These are phyloP conservation scores for Lizonia empirigonia DNA, from an alignment of 2,329 filamentous ascomycete species.

Conservation along the genomic window DNA sequence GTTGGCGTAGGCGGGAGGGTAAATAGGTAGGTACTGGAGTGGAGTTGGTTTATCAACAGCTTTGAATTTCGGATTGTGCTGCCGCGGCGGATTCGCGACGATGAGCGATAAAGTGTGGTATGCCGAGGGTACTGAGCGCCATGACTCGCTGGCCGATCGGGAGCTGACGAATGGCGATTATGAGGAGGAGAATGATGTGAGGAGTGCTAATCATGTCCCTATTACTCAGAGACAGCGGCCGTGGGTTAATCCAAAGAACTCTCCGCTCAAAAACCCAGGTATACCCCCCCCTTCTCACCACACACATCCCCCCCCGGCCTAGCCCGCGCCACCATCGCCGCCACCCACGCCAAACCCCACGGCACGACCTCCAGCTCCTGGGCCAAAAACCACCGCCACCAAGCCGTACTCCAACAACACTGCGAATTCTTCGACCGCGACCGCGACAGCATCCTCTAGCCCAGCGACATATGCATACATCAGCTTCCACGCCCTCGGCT, in stretches of 20 bases:
- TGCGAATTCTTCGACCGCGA: constrained; percentile 60
- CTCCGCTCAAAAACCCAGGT: constrained; percentile 16
- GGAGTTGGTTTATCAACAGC: background rate
- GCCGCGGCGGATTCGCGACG: background rate
- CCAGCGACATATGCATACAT: constrained; percentile 58
- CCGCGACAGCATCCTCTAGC: constrained; percentile 60
- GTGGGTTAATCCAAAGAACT: constrained; percentile 15
- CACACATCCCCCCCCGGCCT: constrained; percentile 35
- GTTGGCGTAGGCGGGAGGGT: background rate
- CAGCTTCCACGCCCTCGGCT: constrained; percentile 56
- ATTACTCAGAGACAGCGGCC: constrained; percentile 16
- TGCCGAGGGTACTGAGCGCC: background rate
- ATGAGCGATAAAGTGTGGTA: constrained; percentile 12
- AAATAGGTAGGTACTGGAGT: no score
- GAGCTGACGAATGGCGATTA: constrained; percentile 10
- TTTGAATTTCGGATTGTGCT: background rate
- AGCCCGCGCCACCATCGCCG: constrained; percentile 51
- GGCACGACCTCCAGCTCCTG: constrained; percentile 51
- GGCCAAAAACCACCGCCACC: constrained; percentile 46
- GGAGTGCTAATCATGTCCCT: constrained; percentile 12
- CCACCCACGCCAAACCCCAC: constrained; percentile 48
- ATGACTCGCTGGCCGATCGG: constrained; percentile 1
- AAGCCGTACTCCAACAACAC: constrained; percentile 60
- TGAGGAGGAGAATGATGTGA: background rate
- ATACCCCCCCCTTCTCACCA: background rate